A percentile compares a stretch with the other conserved stretches of the same genome.
These are phyloP conservation scores for Eutrema japonicum DNA, from an alignment of 345 rosid species.

Conservation along the genomic window DNA sequence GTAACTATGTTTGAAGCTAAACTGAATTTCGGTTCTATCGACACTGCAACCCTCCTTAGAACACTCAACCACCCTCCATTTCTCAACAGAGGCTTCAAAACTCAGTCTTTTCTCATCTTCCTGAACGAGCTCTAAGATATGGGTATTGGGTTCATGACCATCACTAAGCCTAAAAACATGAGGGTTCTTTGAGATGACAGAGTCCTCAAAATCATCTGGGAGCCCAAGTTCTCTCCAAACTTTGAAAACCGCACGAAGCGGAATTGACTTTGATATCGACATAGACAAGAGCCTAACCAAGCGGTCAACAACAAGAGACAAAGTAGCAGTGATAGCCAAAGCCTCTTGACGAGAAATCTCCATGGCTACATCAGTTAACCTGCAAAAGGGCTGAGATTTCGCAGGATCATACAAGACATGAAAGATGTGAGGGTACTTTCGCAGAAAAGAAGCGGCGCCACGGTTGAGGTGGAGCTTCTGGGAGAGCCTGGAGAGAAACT, in stretches of 20 bases:
- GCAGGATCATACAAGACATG: slow-evolving; percentile 63
- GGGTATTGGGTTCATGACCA: slow-evolving; percentile 74
- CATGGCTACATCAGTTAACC: slow-evolving; percentile 59
- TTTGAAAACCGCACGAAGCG: slow-evolving; percentile 84
- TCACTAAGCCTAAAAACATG: slow-evolving; percentile 59
- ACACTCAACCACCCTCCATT: slow-evolving; percentile 79
- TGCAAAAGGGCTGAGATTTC: slow-evolving; percentile 64
- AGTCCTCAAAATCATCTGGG: slow-evolving; percentile 93
- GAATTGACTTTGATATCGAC: slow-evolving; percentile 69
- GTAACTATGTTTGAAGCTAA: slow-evolving; percentile 66
- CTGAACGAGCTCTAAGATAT: slow-evolving; percentile 62
- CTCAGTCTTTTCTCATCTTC: slow-evolving; percentile 35
- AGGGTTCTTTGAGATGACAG: slow-evolving; percentile 62
- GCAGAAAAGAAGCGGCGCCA: slow-evolving; percentile 75
- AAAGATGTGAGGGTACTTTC: slow-evolving; percentile 79
- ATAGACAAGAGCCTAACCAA: slow-evolving; percentile 68
- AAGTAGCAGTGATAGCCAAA: slow-evolving; percentile 52
- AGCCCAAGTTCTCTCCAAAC: slow-evolving; percentile 95
- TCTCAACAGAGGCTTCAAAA: slow-evolving; percentile 69
- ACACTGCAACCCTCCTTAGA: slow-evolving; percentile 57
- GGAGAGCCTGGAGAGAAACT: slow-evolving; percentile 81
- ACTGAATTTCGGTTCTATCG: slow-evolving; percentile 57
- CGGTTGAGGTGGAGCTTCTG: slow-evolving; percentile 85
- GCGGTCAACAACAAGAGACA: slow-evolving; percentile 61
- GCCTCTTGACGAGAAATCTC: slow-evolving; percentile 63